Evolutionary conservation across 2,329 filamentous ascomycete species (phyloP).

Genomic region (Colletotrichum theobromicola): DNA sequence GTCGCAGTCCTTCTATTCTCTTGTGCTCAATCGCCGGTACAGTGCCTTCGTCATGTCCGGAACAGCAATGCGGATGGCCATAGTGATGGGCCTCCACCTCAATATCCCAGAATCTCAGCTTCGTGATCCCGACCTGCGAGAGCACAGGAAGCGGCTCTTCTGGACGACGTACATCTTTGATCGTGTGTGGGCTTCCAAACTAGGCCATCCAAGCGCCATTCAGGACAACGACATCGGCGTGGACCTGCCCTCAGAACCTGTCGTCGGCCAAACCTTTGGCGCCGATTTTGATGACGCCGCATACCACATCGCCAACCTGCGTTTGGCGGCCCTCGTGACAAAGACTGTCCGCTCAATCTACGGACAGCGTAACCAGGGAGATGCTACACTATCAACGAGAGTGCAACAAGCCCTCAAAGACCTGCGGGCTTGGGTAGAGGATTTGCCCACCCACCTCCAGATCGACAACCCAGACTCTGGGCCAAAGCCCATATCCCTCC

Average conservation of each 20-base stretch:
- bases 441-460: constrained; percentile 34
- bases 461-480: constrained; percentile 28
- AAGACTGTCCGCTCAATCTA: constrained; percentile 36
- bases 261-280: neutral
- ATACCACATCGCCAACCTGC: constrained; percentile 38
- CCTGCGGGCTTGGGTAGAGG: constrained; percentile 34
- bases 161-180: constrained; percentile 50
- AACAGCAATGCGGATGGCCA: constrained; percentile 45
- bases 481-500: constrained; percentile 34
- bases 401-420: constrained; percentile 37
- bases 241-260: constrained; percentile 40
- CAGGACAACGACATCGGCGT: constrained; percentile 53
- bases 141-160: constrained; percentile 46
- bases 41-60: constrained; percentile 48
- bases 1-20: constrained; percentile 46
- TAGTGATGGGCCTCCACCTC: constrained; percentile 31
- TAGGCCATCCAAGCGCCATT: constrained; percentile 53
- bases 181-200: constrained; percentile 52
- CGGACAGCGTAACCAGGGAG: constrained; percentile 28
- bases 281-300: constrained; percentile 35
- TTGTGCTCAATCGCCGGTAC: constrained; percentile 48
- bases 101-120: constrained; percentile 37
- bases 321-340: constrained; percentile 37
- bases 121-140: constrained; percentile 36
- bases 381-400: constrained; percentile 32